phyloP scores from a whole-genome alignment of 2,329 filamentous ascomycete genomes.

The Talaromyces rugulosus region DNA sequence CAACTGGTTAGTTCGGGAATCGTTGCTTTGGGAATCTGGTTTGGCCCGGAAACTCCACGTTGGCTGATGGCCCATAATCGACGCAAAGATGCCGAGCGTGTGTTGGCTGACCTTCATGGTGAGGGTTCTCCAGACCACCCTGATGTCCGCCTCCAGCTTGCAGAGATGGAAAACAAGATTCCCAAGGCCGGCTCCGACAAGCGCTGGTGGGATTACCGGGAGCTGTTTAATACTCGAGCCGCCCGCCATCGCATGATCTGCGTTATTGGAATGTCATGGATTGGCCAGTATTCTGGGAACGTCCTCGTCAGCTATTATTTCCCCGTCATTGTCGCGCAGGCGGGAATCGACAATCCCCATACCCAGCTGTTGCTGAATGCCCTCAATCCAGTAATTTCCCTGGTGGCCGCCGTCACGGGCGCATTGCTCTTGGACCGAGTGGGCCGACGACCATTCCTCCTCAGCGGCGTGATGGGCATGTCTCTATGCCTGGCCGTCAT shows the following conservation, averaged over 20 bases:
- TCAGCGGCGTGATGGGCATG: slow-evolving; percentile 11
- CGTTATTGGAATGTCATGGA: slow-evolving; percentile 40
- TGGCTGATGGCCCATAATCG: slow-evolving; percentile 11
- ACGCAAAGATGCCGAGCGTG: slow-evolving; percentile 8
- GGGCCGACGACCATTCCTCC: slow-evolving; percentile 8
- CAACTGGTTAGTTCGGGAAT: slow-evolving; percentile 8
- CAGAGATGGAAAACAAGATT: slow-evolving; percentile 11
- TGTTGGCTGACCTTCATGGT: slow-evolving; percentile 6
- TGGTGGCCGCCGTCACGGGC: slow-evolving; percentile 6
- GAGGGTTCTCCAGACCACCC: neutral
- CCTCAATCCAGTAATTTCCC: slow-evolving; percentile 8
- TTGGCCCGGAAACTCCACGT: slow-evolving; percentile 8
- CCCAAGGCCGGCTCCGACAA: slow-evolving; percentile 6
- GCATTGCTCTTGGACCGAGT: slow-evolving; percentile 10
- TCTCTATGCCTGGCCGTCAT: slow-evolving; percentile 11
- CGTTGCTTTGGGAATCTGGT: slow-evolving; percentile 10
- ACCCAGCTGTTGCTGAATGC: slow-evolving; percentile 11
- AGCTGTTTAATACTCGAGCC: slow-evolving; percentile 17
- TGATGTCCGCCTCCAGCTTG: slow-evolving; percentile 6
- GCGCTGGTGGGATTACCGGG: slow-evolving; percentile 15
- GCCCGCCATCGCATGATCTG: slow-evolving; percentile 35
- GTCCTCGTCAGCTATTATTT: slow-evolving; percentile 13
- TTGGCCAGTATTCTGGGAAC: slow-evolving; percentile 36
- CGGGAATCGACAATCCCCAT: slow-evolving; percentile 7
- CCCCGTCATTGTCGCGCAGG: slow-evolving; percentile 10